These are phyloP conservation scores for Tulasnella sp. DNA, from an alignment of 768 basidiomycete genomes.

Conservation along the genomic window DNA sequence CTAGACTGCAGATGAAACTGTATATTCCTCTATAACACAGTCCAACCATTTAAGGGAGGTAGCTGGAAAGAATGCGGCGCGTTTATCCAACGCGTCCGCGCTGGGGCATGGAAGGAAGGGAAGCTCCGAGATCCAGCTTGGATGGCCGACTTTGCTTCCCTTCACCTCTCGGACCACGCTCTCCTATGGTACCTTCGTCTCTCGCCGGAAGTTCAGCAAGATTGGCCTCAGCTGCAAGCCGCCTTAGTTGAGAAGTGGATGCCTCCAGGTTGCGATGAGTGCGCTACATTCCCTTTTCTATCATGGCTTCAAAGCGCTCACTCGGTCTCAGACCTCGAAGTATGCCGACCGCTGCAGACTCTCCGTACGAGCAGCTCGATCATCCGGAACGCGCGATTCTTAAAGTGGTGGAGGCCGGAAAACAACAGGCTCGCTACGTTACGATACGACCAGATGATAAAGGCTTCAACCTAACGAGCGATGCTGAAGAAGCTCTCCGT, in stretches of 20 bases:
- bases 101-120: not conserved
- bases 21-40: not conserved
- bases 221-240: not conserved
- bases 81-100: not conserved
- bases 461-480: too few species aligned
- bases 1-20: too few species aligned
- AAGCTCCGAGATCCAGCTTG: not conserved
- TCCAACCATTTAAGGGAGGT: not conserved
- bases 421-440: too few species aligned
- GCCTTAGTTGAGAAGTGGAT: not conserved
- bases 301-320: not conserved
- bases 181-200: not conserved
- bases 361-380: too few species aligned
- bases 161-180: not conserved
- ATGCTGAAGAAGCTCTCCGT: too few species aligned
- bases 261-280: not conserved
- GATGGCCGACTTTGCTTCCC: conserved; percentile 11
- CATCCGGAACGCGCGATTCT: too few species aligned
- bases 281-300: too few species aligned
- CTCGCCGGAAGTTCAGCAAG: not conserved
- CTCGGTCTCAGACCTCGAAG: not conserved
- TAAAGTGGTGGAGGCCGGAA: too few species aligned
- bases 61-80: not conserved
- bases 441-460: too few species aligned
- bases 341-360: too few species aligned